phyloP scores from a whole-genome alignment of 805 yeast genomes.

The Nadsonia fulvescens region DNA sequence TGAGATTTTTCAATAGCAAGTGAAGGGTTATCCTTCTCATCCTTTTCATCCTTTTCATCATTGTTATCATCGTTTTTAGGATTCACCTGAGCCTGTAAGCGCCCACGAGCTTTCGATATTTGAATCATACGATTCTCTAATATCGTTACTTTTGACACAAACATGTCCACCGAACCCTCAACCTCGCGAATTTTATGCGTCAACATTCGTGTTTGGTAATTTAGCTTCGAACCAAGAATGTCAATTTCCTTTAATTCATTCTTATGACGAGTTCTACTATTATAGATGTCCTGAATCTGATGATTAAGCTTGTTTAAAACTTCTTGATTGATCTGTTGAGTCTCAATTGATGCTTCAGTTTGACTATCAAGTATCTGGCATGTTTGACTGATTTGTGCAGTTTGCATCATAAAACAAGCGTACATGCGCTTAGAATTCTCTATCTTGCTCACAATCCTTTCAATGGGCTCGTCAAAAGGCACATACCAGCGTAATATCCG shows the following conservation, averaged over 20 bases:
- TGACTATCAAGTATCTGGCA: conserved; percentile 5
- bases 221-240: conserved; percentile 20
- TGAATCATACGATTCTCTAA: conserved; percentile 3
- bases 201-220: conserved; percentile 45
- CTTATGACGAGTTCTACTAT: conserved; percentile 4
- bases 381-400: conserved; percentile 2
- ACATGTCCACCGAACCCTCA: conserved; percentile 36
- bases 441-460: too few relatives aligned
- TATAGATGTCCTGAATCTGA: conserved; percentile 6
- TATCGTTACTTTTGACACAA: conserved; percentile 20
- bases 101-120: conserved; percentile 3
- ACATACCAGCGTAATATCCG: too few relatives aligned
- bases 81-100: too few relatives aligned
- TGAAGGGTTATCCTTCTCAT: too few relatives aligned
- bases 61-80: too few relatives aligned
- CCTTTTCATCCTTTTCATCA: too few relatives aligned
- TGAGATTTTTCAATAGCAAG: too few relatives aligned
- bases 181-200: conserved; percentile 48
- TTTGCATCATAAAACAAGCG: conserved; percentile 2
- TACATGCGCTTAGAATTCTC: conserved; percentile 2
- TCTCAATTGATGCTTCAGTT: conserved; percentile 1
- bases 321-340: conserved; percentile 4
- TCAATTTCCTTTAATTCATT: conserved; percentile 10
- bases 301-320: conserved; percentile 3
- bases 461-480: too few relatives aligned